Base-by-base conservation (phyloP, 495 filamentous ascomycete genomes). In the Hypoxylon rickii region DNA sequence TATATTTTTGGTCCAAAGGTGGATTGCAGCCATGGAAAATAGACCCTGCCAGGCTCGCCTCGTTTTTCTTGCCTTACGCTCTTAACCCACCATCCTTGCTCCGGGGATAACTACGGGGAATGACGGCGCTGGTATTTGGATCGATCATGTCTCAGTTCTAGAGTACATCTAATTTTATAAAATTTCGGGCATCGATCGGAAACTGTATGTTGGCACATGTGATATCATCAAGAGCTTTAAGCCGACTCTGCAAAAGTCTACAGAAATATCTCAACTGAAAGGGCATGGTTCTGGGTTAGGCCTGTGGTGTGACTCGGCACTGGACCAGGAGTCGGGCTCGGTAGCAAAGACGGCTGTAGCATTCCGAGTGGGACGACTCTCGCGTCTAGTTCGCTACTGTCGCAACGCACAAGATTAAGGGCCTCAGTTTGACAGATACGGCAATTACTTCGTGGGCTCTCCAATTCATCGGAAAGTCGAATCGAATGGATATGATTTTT, bases 341-440 rank as follows among this genome's bases (percentile, higher is more conserved):
- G 44, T 38, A 48, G 43, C 37, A 46, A 16, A 42, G 38, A 36
- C 34, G 1, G 16, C 57, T 34, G 58, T 62, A 34, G 58, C 33
- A 62, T 62, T 22, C 47, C 43, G 20, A 53, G 58, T 57, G 58
- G 58, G 37, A 57, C 58, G 26, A 17, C 33, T 33, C 38, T 49
- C 32, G 39, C 21, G 33, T 42, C 58, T 36, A 57, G 47, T 40
- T 53, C 52, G 43, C 55, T 51, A 62, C 58, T 57, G 58, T 62
- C 38, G 48, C 39, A 62, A 31, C 38, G 52, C 24, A 41, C 52
- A 57, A 57, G 37, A 62, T 62, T 62, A 62, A 62, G 58, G 58
- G 52, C 48, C 36, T 53, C 20, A 36, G 47, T 33, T 31, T 38
- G 51, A 51, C 51, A 15, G 46, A 62, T 46, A 38, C 39, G 58